Base-by-base conservation (phyloP, 768 basidiomycete genomes). In the Piloderma croceum region DNA sequence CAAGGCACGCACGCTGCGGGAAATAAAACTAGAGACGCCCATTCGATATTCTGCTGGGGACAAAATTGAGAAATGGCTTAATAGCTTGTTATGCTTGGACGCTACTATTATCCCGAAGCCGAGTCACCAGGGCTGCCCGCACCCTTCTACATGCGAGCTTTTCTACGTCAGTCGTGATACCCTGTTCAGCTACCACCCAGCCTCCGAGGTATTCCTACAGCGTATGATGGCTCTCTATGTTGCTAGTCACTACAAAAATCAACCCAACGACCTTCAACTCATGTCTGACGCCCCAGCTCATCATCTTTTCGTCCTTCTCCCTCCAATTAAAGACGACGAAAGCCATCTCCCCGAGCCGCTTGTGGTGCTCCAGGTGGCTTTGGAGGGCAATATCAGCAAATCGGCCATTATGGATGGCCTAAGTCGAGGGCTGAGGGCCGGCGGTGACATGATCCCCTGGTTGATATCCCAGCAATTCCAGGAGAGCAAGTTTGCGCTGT, bases 371-470 rank as follows among this genome's bases (percentile, higher is more conserved):
- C 94, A 98, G 57, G 91, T 99, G 18, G 93, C 96, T 15, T 64
- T 98, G 43, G 96, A 99, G 64, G 96, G 96, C 6, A 83, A 83
- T 48, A 91, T 99, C 45, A 84, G 83, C 50, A 83, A 80, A 61
- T 77, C 81, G 40, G 79, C 76, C 25, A 90, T 99, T 44, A 64
- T 94, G 70, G 91, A 92, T 44, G 86, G 87, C 20, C 56, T 97
- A 11, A 77, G 81, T 23, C 73, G 91, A 31, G 94, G 94, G 10
- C 68, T 83, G 54, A 74, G 90, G 41, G 84, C 87, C 2, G 85
- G 90, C 1, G 96, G 96, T 1, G 96, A 99, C 65, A 81, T 99
- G 79, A 96, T 99, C 44, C 96, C 96, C 1, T 99, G 96, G 94
- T 69, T 96, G 19, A 69, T 99, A 34, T 81, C 88, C 32, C 90